Evolutionary conservation across 2,329 filamentous ascomycete genomes (phyloP), one percentile per base, ranked within the genome.

Genomic region (Trichoderma gracile): DNA sequence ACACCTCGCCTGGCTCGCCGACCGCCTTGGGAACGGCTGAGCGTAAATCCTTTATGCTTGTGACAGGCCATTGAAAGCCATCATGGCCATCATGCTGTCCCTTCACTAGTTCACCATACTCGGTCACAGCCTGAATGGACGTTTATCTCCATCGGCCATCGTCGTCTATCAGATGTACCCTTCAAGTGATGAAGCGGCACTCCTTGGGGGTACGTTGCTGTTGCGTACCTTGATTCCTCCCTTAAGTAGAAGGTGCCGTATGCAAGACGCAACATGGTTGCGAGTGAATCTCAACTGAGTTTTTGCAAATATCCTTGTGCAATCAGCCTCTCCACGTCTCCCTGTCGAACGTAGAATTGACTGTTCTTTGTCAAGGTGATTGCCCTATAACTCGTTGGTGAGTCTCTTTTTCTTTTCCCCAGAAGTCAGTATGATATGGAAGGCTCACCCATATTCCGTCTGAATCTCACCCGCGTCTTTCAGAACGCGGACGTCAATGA

Each of bases 381-480:
- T 14, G 93, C 91, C 17, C 93, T 97, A 70, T 69, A 74, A 45
- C 12, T 27, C 30, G 10, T 66, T 74, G 17, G 53, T 59, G 54
- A 38, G 40, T 21, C 40, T 58, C 10, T n/a, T 58, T 38, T 19
- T 12, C 25, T 38, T 58, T 38, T 19, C 8, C 25, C 14, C 33
- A 10, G 1, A 15, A 19, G 2, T 21, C n/a, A 14, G 19, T 5
- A 4, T 38, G 3, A 43, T 6, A 19, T 25, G 27, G 15, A 25
- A 21, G 45, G 21, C 89, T 77, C 83, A 96, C 90, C 95, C 95
- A 74, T 99, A 99, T 82, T 99, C 96, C 0, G 95, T 99, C 79
- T 99, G 94, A 68, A 99, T 97, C 81, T 99, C 95, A 5, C 96
- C 95, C 1, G 94, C 95, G 80, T 99, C 95, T 76, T 95, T 97